Evolutionary conservation across 768 basidiomycete species (phyloP).

Genomic region (Antrodiella citrinella): DNA sequence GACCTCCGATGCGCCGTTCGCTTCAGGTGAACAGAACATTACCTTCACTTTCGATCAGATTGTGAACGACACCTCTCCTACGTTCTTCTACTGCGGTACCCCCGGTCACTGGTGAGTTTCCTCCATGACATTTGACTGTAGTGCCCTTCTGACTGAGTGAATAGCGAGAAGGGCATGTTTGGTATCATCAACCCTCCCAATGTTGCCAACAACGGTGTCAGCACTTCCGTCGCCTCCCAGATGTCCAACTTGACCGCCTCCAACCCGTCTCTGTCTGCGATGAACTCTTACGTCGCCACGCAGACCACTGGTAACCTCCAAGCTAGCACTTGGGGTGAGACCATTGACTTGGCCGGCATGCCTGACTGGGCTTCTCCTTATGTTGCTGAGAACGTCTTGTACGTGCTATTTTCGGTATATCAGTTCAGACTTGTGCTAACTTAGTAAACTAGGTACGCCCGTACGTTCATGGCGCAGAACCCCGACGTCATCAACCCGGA

Average conservation of each 20-base stretch:
- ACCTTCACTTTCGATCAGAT: conserved; percentile 62
- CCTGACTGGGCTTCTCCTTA: conserved; percentile 44
- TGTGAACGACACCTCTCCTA: conserved; percentile 67
- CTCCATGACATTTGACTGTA: too few species aligned
- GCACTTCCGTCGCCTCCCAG: conserved; percentile 44
- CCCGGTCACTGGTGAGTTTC: conserved; percentile 47
- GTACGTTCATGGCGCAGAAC: conserved; percentile 38
- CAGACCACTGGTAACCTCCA: conserved; percentile 37
- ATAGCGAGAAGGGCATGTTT: conserved; percentile 69
- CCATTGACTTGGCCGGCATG: conserved; percentile 48
- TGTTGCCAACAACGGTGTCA: conserved; percentile 29
- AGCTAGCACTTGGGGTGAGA: conserved; percentile 54
- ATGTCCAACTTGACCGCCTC: conserved; percentile 33
- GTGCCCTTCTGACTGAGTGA: too few species aligned
- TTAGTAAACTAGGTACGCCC: conserved; percentile 28
- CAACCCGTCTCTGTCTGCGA: conserved; percentile 47
- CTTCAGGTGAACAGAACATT: conserved; percentile 56
- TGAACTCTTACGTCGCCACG: conserved; percentile 41
- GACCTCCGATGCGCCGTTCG: conserved; percentile 47
- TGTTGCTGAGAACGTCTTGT: conserved; percentile 51
- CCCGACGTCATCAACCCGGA: conserved; percentile 41
- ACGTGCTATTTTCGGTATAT: conserved; percentile 7
- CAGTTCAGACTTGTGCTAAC: not conserved
- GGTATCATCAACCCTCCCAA: conserved; percentile 67
- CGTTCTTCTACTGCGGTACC: conserved; percentile 68